These are phyloP conservation scores for Paecilomyces formosus DNA, from an alignment of 2,329 filamentous ascomycete species.

Conservation along the genomic window DNA sequence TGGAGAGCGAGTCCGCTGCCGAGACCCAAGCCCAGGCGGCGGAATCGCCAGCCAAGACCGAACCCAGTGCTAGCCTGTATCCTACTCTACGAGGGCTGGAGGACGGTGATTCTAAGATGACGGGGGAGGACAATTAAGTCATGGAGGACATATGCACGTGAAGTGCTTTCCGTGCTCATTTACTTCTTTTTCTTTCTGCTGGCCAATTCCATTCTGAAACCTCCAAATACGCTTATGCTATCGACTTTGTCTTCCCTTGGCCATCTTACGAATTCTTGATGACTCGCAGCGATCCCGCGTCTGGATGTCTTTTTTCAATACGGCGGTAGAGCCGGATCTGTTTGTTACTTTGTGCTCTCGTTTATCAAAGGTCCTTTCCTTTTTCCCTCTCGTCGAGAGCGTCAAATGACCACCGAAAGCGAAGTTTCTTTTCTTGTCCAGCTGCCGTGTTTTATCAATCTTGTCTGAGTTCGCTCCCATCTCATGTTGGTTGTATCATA, in stretches of 20 bases:
- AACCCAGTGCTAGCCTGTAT: slow-evolving; percentile 11
- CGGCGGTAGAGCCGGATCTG: neutral
- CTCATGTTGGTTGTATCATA: neutral
- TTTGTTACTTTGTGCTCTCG: neutral
- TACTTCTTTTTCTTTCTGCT: no score
- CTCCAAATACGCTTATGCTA: neutral
- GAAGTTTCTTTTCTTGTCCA: neutral
- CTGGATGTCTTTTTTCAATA: neutral
- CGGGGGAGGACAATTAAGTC: slow-evolving; percentile 1
- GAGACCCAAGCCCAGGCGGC: neutral
- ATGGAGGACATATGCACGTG: neutral
- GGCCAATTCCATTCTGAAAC: neutral
- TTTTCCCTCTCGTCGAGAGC: no score
- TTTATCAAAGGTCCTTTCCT: neutral
- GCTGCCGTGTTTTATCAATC: neutral
- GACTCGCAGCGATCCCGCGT: neutral
- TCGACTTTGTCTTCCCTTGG: neutral
- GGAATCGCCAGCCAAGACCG: slow-evolving; percentile 1
- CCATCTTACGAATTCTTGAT: neutral
- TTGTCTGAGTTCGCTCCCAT: neutral
- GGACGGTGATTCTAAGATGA: slow-evolving; percentile 13
- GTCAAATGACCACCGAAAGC: neutral
- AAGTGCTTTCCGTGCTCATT: neutral
- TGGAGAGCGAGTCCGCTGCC: slow-evolving; percentile 4
- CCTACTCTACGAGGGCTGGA: slow-evolving; percentile 13